Evolutionary conservation across 2,329 filamentous ascomycete species (phyloP).

Genomic region (Ambrosiella cleistominuta): DNA sequence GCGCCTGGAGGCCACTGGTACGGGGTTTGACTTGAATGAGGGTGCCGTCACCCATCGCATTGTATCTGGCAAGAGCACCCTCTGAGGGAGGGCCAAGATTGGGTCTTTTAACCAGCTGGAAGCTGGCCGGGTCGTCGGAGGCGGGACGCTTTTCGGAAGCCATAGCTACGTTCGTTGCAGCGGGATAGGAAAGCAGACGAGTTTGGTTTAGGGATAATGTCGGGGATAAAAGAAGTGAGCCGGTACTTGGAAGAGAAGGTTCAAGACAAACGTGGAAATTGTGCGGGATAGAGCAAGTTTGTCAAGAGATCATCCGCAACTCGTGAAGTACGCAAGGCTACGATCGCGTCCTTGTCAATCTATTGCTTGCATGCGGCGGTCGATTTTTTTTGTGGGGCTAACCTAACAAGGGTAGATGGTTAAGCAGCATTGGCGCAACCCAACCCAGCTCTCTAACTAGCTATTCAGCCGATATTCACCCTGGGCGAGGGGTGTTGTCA

Average conservation of each 20-base stretch:
- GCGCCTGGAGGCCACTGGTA: constrained; percentile 70
- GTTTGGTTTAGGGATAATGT: no score
- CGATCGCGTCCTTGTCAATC: neutral
- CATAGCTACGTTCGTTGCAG: constrained; percentile 34
- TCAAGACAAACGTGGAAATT: neutral
- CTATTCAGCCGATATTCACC: constrained; percentile 4
- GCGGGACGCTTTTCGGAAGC: constrained; percentile 83
- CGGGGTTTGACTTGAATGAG: constrained; percentile 42
- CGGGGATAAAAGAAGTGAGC: no score
- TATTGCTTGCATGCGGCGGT: neutral
- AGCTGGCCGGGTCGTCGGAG: constrained; percentile 61
- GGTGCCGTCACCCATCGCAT: constrained; percentile 28
- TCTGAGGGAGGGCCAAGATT: constrained; percentile 39
- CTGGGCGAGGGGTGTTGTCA: constrained; percentile 1
- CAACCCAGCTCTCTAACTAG: neutral
- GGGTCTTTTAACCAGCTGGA: constrained; percentile 78
- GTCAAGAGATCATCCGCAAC: no score
- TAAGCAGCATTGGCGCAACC: neutral
- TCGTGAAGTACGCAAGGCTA: constrained; percentile 8
- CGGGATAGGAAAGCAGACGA: neutral
- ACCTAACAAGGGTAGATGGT: neutral
- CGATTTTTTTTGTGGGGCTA: constrained; percentile 9
- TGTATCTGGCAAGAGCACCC: constrained; percentile 32
- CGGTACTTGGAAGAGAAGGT: no score
- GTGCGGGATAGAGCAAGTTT: no score